phyloP scores from a whole-genome alignment of 202 grass and related monocot genomes.

The Elaeis oleifera region DNA sequence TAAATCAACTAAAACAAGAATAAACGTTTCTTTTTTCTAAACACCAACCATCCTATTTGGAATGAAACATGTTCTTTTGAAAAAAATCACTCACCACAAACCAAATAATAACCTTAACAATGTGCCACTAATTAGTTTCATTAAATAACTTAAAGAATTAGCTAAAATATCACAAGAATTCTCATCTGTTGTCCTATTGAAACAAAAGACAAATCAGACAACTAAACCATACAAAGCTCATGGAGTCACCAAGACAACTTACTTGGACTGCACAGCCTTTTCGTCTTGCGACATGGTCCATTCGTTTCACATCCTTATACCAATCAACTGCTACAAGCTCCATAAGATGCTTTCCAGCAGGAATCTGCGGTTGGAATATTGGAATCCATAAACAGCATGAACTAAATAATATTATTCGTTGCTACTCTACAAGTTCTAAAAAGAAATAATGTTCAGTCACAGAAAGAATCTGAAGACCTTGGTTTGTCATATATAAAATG shows the following conservation, averaged over 20 bases:
- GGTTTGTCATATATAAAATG: conserved; percentile 75
- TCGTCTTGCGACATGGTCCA: conserved; percentile 74
- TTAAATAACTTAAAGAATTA: neutral
- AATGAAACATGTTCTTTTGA: no score
- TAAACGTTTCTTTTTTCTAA: no score
- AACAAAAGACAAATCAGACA: no score
- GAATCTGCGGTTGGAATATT: conserved; percentile 45
- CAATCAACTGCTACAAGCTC: conserved; percentile 79
- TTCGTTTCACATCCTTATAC: conserved; percentile 74
- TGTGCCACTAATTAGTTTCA: neutral
- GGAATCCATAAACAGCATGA: conserved; percentile 11
- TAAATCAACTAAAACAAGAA: no score
- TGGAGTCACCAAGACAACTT: neutral
- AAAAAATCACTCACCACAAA: neutral
- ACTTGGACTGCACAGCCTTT: conserved; percentile 80
- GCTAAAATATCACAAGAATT: conserved; percentile 9
- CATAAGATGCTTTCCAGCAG: conserved; percentile 72
- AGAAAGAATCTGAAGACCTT: conserved; percentile 45
- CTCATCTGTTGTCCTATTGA: no score
- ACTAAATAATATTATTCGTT: conserved; percentile 10
- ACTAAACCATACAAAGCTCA: no score
- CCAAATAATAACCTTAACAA: neutral
- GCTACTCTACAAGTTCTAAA: conserved; percentile 17
- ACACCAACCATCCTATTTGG: no score
- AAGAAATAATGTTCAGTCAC: conserved; percentile 1